These are phyloP conservation scores for Parastagonospora avenae DNA, from an alignment of 2,329 filamentous ascomycete species.

Conservation along the genomic window DNA sequence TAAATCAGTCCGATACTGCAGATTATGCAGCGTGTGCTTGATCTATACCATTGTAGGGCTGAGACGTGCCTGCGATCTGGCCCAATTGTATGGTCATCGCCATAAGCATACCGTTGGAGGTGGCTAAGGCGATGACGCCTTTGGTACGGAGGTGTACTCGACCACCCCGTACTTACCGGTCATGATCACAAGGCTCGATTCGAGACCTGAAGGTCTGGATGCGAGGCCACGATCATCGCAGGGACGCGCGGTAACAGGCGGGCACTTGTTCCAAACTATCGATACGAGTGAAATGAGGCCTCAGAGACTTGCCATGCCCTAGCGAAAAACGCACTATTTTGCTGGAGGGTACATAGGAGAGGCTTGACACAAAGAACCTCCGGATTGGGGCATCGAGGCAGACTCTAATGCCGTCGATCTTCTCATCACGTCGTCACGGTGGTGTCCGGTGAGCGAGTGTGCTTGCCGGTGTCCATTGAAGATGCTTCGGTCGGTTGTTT, in stretches of 20 bases:
- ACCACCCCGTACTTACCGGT: too few relatives aligned
- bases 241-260: too few relatives aligned
- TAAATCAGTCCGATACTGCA: not conserved
- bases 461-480: not conserved
- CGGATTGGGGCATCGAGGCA: not conserved
- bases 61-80: not conserved
- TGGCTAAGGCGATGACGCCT: not conserved
- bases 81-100: too few relatives aligned
- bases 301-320: not conserved
- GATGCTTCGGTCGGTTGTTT: not conserved
- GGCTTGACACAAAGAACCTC: not conserved
- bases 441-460: not conserved
- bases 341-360: not conserved
- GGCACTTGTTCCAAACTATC: not conserved
- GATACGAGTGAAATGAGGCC: not conserved
- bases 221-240: too few relatives aligned
- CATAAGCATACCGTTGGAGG: not conserved
- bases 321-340: too few relatives aligned
- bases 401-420: not conserved
- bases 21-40: not conserved
- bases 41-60: not conserved
- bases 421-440: not conserved
- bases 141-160: too few relatives aligned
- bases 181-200: too few relatives aligned
- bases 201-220: too few relatives aligned